phyloP scores from a whole-genome alignment of 768 basidiomycete genomes.

The Pleurotus citrinopileatus region DNA sequence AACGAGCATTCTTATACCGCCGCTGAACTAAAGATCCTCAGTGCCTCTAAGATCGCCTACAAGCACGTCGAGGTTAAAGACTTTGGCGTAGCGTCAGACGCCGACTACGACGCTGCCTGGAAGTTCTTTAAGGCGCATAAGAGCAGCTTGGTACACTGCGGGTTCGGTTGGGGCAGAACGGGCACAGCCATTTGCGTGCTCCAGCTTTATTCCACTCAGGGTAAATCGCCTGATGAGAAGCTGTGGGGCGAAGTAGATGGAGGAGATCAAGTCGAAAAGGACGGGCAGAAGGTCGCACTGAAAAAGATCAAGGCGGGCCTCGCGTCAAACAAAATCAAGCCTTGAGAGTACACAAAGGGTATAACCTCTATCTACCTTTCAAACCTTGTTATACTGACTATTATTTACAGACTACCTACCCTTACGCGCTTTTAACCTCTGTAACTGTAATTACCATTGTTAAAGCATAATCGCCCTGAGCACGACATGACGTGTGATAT shows the following conservation, averaged over 20 bases:
- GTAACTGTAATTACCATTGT: too few species aligned
- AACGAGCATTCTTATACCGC: slow-evolving; percentile 15
- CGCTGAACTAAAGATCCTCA: slow-evolving; percentile 11
- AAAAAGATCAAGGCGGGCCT: neutral
- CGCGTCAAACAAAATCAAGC: too few species aligned
- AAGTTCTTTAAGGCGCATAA: neutral
- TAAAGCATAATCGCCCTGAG: too few species aligned
- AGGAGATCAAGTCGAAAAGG: neutral
- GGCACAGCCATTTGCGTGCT: neutral
- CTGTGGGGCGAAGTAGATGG: slow-evolving; percentile 2
- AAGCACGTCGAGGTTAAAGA: slow-evolving; percentile 18
- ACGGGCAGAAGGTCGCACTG: neutral
- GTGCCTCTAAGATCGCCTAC: slow-evolving; percentile 13
- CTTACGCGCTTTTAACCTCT: too few species aligned
- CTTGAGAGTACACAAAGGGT: too few species aligned
- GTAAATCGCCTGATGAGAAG: neutral
- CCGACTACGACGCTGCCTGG: neutral
- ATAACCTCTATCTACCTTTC: too few species aligned
- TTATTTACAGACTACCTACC: too few species aligned
- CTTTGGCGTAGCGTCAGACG: slow-evolving; percentile 7
- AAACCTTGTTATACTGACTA: too few species aligned
- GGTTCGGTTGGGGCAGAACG: neutral
- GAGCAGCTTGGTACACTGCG: slow-evolving; percentile 2
- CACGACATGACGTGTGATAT: too few species aligned
- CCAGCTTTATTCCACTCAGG: neutral